Conservation (phyloP, 371 early-diverging fungal species). For the Apophysomyces variabilis region DNA sequence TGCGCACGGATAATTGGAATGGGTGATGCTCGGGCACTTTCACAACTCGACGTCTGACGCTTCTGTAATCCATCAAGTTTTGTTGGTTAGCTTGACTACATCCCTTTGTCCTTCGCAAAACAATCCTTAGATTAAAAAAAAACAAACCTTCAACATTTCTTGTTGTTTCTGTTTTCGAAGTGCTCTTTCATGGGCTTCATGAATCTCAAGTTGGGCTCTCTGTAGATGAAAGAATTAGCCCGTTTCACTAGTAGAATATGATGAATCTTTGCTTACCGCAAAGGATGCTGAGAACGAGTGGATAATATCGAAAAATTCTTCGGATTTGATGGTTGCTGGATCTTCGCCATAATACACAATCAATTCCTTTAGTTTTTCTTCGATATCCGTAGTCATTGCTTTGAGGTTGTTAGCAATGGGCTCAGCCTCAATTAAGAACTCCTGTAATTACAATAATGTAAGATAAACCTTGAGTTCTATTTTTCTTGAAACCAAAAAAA, state of each 20-base stretch:
- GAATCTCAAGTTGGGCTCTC: conserved; percentile 33
- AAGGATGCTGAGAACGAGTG: conserved; percentile 45
- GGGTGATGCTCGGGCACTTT: neutral
- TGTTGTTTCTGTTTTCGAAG: conserved; percentile 27
- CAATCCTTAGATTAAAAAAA: neutral
- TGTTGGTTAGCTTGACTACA: neutral
- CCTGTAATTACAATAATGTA: conserved; percentile 19
- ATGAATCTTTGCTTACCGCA: conserved; percentile 29
- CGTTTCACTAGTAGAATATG: neutral
- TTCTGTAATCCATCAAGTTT: neutral
- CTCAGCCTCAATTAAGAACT: conserved; percentile 46
- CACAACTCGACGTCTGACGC: conserved; percentile 1
- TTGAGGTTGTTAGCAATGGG: conserved; percentile 44
- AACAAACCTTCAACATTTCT: conserved; percentile 13
- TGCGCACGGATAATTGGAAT: neutral
- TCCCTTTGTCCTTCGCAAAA: no score
- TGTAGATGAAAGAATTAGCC: neutral
- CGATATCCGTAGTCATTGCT: conserved; percentile 45
- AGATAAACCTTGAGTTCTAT: neutral
- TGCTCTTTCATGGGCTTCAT: conserved; percentile 29
- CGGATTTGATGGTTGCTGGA: conserved; percentile 71
- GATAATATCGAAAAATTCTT: conserved; percentile 83
- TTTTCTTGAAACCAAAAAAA: neutral
- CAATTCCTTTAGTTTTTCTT: conserved; percentile 63
- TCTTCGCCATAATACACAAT: conserved; percentile 86